Evolutionary conservation across 2,329 filamentous ascomycete genomes (phyloP).

Genomic region (Clonostachys solani): DNA sequence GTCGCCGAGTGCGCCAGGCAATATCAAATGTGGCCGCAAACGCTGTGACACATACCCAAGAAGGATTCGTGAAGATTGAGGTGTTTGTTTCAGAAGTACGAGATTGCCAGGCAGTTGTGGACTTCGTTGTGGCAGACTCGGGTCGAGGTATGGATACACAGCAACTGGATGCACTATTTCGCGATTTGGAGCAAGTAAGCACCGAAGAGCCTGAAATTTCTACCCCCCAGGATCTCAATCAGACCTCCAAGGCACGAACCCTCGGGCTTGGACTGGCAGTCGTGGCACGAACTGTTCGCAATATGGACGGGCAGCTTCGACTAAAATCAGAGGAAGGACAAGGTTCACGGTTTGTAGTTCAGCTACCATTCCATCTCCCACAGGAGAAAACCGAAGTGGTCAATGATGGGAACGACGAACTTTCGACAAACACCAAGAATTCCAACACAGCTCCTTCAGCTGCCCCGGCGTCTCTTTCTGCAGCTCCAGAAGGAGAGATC

Average conservation of each 20-base stretch:
- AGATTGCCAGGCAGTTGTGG: constrained; percentile 56
- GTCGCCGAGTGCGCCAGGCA: constrained; percentile 74
- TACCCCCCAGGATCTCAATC: constrained; percentile 14
- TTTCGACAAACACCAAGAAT: constrained; percentile 2
- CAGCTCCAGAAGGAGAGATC: constrained; percentile 45
- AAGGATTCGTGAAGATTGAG: constrained; percentile 68
- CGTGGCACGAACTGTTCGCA: constrained; percentile 81
- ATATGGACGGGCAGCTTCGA: constrained; percentile 84
- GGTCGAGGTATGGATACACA: constrained; percentile 67
- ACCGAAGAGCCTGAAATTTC: constrained; percentile 27
- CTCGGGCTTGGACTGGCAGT: constrained; percentile 82
- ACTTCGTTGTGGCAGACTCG: constrained; percentile 73
- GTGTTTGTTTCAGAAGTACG: constrained; percentile 53
- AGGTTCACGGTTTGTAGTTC: constrained; percentile 78
- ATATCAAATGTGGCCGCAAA: constrained; percentile 83
- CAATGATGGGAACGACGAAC: constrained; percentile 4
- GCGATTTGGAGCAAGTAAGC: constrained; percentile 55
- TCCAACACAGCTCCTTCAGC: constrained; percentile 7
- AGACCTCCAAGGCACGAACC: constrained; percentile 32
- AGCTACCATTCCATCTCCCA: constrained; percentile 68
- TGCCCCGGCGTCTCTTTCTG: constrained; percentile 15
- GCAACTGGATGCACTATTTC: constrained; percentile 52
- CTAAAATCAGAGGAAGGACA: constrained; percentile 80
- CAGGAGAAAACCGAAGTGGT: constrained; percentile 25
- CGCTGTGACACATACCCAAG: constrained; percentile 71